phyloP scores from a whole-genome alignment of 2,329 filamentous ascomycete species.

The Penicillium glabrum region DNA sequence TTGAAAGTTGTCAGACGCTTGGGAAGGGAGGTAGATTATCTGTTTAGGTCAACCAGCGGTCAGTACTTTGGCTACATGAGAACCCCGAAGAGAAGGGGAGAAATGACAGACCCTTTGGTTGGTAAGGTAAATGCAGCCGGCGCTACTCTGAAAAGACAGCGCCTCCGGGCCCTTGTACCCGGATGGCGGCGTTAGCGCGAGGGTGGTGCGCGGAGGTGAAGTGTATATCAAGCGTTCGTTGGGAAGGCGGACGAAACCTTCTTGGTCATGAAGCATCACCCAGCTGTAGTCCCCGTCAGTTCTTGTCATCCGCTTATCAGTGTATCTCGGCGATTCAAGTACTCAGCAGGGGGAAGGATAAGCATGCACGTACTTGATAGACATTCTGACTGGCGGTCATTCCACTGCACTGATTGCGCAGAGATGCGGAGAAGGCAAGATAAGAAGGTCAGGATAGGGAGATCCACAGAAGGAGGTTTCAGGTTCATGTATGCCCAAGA shows the following conservation, averaged over 20 bases:
- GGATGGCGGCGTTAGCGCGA: slow-evolving; percentile 71
- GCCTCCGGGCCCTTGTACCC: slow-evolving; percentile 63
- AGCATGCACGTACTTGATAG: slow-evolving; percentile 39
- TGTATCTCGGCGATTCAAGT: not conserved
- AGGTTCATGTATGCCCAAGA: not conserved
- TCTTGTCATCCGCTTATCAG: not conserved
- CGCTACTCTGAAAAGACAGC: slow-evolving; percentile 70
- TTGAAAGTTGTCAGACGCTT: slow-evolving; percentile 67
- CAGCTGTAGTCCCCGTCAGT: slow-evolving; percentile 57
- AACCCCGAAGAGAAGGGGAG: slow-evolving; percentile 5
- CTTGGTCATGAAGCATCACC: slow-evolving; percentile 81
- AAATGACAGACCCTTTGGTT: slow-evolving; percentile 70
- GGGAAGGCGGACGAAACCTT: slow-evolving; percentile 78
- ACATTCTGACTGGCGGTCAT: slow-evolving; percentile 31
- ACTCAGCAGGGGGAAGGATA: not conserved
- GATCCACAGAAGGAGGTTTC: not conserved
- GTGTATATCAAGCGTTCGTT: slow-evolving; percentile 80
- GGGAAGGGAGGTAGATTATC: slow-evolving; percentile 83
- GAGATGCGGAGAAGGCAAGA: not conserved
- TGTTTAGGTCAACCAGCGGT: slow-evolving; percentile 39
- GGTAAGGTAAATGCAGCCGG: slow-evolving; percentile 76
- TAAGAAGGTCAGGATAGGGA: not conserved
- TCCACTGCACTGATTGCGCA: not conserved
- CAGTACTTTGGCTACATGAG: not conserved
- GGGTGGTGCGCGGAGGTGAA: slow-evolving; percentile 74